These are phyloP conservation scores for Penicillium sp. DNA, from an alignment of 2,329 filamentous ascomycete genomes.

Conservation along the genomic window DNA sequence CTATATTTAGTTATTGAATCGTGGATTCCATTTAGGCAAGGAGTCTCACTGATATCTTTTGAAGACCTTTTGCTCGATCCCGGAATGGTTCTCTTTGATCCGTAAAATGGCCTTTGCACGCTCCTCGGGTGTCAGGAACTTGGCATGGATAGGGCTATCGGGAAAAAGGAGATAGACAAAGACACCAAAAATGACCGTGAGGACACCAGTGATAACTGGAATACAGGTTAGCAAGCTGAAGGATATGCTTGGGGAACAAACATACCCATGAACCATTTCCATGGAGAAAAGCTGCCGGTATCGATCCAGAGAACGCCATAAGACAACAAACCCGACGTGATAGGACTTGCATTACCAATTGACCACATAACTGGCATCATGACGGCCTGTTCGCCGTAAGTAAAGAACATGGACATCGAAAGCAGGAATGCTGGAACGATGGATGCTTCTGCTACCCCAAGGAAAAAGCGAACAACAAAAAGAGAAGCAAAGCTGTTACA, in stretches of 20 bases:
- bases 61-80: slow-evolving; percentile 39
- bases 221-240: neutral
- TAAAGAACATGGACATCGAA: slow-evolving; percentile 41
- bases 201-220: slow-evolving; percentile 12
- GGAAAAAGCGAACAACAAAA: slow-evolving; percentile 50
- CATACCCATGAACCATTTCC: slow-evolving; percentile 44
- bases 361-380: slow-evolving; percentile 43
- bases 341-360: slow-evolving; percentile 40
- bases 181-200: slow-evolving; percentile 24
- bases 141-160: slow-evolving; percentile 33
- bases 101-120: slow-evolving; percentile 35
- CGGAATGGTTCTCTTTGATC: slow-evolving; percentile 38
- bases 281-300: slow-evolving; percentile 37
- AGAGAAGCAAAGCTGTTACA: slow-evolving; percentile 51
- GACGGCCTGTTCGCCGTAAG: slow-evolving; percentile 35
- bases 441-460: slow-evolving; percentile 54
- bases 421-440: slow-evolving; percentile 51
- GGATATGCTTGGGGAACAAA: neutral
- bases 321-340: slow-evolving; percentile 41
- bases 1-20: neutral
- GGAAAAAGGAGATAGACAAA: slow-evolving; percentile 35
- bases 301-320: slow-evolving; percentile 45
- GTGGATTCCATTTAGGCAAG: neutral
- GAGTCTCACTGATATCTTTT: slow-evolving; percentile 27
- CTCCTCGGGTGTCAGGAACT: slow-evolving; percentile 34